Percentiles rank a stretch among this genome's conserved stretches.
Conservation (phyloP, 371 early-diverging fungal genomes). For the Apophysomyces elegans region DNA sequence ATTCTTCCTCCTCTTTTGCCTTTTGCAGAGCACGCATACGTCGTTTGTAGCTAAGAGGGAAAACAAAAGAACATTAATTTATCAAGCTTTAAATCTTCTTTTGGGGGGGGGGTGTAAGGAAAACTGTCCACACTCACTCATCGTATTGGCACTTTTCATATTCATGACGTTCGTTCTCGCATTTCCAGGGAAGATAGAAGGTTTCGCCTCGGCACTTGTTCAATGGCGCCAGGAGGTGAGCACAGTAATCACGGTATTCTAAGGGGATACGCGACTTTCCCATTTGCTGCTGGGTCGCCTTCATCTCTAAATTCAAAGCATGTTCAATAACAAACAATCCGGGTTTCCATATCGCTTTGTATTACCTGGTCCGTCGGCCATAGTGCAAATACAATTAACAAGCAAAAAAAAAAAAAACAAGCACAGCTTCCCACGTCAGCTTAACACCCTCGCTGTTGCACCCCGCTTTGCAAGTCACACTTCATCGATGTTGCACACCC, state of each 20-base stretch:
- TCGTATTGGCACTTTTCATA: constrained; percentile 97
- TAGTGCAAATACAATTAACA: constrained; percentile 8
- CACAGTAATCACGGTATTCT: constrained; percentile 93
- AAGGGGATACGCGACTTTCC: constrained; percentile 83
- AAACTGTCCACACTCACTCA: constrained; percentile 66
- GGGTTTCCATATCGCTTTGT: not conserved
- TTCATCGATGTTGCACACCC: too few species aligned
- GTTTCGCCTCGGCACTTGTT: constrained; percentile 90
- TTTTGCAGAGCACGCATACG: constrained; percentile 26
- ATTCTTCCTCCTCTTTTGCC: constrained; percentile 20
- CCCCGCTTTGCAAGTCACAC: too few species aligned
- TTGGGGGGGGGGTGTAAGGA: not conserved
- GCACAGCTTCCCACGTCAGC: constrained; percentile 10
- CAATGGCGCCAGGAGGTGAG: constrained; percentile 85
- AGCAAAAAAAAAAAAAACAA: constrained; percentile 14
- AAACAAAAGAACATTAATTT: constrained; percentile 6
- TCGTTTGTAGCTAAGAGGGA: constrained; percentile 21
- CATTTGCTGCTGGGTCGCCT: constrained; percentile 87
- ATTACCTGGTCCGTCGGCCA: constrained; percentile 19
- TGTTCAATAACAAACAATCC: not conserved
- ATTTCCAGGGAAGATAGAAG: constrained; percentile 92
- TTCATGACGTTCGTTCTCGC: constrained; percentile 86
- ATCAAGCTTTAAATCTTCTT: not conserved
- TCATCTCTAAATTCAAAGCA: constrained; percentile 61
- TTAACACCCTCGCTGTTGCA: too few species aligned